Conservation (phyloP, 768 basidiomycete genomes). For the Xanthoconium stramineum region DNA sequence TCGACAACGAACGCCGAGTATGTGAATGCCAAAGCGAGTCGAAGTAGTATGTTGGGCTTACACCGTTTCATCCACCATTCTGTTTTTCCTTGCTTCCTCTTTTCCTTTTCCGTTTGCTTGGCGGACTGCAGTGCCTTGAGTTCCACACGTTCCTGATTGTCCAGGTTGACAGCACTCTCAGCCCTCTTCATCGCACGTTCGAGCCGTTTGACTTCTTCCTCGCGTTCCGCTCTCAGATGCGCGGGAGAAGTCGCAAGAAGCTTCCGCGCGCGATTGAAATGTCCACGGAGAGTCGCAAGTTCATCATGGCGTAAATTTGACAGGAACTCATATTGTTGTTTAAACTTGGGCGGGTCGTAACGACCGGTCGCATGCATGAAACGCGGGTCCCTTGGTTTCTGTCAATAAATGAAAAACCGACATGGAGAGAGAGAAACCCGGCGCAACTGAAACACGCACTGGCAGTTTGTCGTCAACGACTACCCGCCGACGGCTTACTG, state of each 20-base stretch:
- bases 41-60: constrained; percentile 34
- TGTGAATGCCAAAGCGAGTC: not conserved
- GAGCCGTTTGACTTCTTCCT: constrained; percentile 64
- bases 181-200: constrained; percentile 72
- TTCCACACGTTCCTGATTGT: constrained; percentile 67
- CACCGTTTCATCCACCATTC: constrained; percentile 85
- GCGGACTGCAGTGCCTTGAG: constrained; percentile 53
- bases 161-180: constrained; percentile 74
- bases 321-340: constrained; percentile 72
- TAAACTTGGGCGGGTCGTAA: constrained; percentile 63
- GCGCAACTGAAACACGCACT: constrained; percentile 39
- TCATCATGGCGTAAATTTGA: constrained; percentile 62
- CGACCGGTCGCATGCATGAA: constrained; percentile 74
- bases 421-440: not conserved
- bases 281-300: constrained; percentile 58
- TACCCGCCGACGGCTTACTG: constrained; percentile 67
- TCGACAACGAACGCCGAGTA: not conserved
- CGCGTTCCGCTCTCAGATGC: constrained; percentile 56
- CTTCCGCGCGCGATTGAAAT: constrained; percentile 67
- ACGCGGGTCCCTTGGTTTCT: constrained; percentile 86
- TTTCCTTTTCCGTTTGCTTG: constrained; percentile 50
- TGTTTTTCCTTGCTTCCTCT: constrained; percentile 72
- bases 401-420: not conserved
- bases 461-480: constrained; percentile 66
- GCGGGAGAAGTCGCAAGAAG: constrained; percentile 57